These are phyloP conservation scores for Pichia sp. DNA, from an alignment of 1,139 yeast species.

Conservation along the genomic window DNA sequence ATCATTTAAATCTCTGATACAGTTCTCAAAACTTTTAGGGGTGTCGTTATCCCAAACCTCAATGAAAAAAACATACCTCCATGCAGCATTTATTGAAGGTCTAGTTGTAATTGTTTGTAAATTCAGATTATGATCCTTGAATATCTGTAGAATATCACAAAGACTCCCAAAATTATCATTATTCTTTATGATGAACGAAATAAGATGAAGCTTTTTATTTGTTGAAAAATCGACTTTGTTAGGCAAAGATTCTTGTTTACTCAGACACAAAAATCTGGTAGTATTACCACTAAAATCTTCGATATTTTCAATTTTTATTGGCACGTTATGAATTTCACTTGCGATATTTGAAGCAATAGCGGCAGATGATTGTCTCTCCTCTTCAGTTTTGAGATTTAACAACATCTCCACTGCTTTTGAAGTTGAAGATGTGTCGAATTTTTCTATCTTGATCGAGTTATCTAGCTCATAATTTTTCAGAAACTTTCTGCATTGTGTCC, in stretches of 20 bases:
- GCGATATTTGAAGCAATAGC: slow-evolving; percentile 62
- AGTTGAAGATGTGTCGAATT: slow-evolving; percentile 67
- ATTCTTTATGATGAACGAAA: slow-evolving; percentile 54
- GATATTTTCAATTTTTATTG: slow-evolving; percentile 46
- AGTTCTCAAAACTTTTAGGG: slow-evolving; percentile 10
- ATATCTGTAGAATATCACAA: slow-evolving; percentile 53
- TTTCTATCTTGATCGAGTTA: slow-evolving; percentile 29
- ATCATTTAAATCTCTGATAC: slow-evolving; percentile 9
- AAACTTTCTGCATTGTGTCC: slow-evolving; percentile 80
- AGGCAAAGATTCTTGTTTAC: background rate
- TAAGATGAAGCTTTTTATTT: slow-evolving; percentile 35
- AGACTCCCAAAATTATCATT: slow-evolving; percentile 71
- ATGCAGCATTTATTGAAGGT: slow-evolving; percentile 54
- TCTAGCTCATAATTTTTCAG: slow-evolving; percentile 31
- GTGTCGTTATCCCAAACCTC: slow-evolving; percentile 39
- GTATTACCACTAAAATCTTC: slow-evolving; percentile 73
- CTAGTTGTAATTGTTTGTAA: slow-evolving; percentile 68
- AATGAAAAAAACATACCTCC: slow-evolving; percentile 82
- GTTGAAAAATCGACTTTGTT: background rate
- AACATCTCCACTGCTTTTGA: slow-evolving; percentile 76
- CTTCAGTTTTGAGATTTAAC: slow-evolving; percentile 26
- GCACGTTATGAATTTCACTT: slow-evolving; percentile 51
- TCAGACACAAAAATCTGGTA: slow-evolving; percentile 69
- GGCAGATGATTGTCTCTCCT: slow-evolving; percentile 28
- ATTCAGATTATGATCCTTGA: slow-evolving; percentile 52